Conservation (phyloP, 1,139 yeast genomes). For the Kluyveromyces sp. region DNA sequence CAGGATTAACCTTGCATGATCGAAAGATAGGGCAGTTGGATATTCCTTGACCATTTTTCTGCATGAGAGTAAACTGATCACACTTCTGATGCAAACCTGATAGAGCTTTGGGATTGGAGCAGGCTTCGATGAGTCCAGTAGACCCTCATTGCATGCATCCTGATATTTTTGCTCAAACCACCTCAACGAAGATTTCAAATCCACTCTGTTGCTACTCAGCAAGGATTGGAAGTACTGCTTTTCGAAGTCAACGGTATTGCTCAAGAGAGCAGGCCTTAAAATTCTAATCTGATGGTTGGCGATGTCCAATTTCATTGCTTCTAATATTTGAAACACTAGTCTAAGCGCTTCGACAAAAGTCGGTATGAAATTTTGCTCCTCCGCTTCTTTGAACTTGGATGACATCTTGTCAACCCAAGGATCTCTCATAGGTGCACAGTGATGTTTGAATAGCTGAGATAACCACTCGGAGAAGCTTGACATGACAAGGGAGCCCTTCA, state of each 20-base stretch:
- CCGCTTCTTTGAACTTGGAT: constrained; percentile 57
- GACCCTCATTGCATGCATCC: constrained; percentile 16
- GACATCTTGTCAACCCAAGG: constrained; percentile 84
- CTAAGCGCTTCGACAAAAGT: constrained; percentile 71
- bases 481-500: constrained; percentile 38
- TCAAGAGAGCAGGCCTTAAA: constrained; percentile 74
- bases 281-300: constrained; percentile 91
- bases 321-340: constrained; percentile 74
- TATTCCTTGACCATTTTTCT: constrained; percentile 77
- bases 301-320: constrained; percentile 94
- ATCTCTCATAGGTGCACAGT: constrained; percentile 94
- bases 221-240: constrained; percentile 76
- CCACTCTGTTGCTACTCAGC: constrained; percentile 58
- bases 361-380: constrained; percentile 44
- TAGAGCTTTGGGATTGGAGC: constrained; percentile 24
- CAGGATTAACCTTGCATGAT: constrained; percentile 70
- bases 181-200: constrained; percentile 55
- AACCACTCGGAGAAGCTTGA: constrained; percentile 30
- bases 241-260: constrained; percentile 89
- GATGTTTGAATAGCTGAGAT: constrained; percentile 31
- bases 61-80: constrained; percentile 59
- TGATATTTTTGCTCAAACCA: constrained; percentile 55
- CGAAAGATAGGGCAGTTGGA: constrained; percentile 83
- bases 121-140: constrained; percentile 13
- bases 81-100: constrained; percentile 24